These are phyloP conservation scores for Ogataea polymorpha DNA, from an alignment of 805 yeast genomes.

Conservation along the genomic window DNA sequence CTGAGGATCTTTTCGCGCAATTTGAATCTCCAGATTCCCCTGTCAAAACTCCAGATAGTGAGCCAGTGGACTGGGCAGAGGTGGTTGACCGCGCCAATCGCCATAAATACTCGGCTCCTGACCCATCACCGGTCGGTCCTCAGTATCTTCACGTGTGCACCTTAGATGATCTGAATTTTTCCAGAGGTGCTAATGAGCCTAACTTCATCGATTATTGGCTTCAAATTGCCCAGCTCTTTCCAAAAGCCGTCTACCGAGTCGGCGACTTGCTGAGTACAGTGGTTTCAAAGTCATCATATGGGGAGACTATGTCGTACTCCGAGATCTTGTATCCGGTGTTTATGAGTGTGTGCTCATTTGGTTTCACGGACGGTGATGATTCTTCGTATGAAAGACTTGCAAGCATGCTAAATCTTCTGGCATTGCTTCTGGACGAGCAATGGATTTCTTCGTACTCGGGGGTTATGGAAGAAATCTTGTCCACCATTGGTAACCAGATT, in stretches of 20 bases:
- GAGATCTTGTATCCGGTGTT: constrained; percentile 38
- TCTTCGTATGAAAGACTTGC: constrained; percentile 32
- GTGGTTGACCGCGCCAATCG: constrained; percentile 17
- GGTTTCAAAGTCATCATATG: constrained; percentile 32
- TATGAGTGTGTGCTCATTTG: constrained; percentile 35
- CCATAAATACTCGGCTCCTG: constrained; percentile 21
- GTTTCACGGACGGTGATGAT: constrained; percentile 23
- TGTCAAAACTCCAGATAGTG: constrained; percentile 10
- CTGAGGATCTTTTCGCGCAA: constrained; percentile 27
- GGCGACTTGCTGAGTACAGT: constrained; percentile 39
- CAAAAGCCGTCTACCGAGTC: constrained; percentile 34
- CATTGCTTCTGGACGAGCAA: constrained; percentile 39
- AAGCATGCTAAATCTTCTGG: constrained; percentile 41
- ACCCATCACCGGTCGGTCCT: constrained; percentile 33
- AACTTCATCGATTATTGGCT: constrained; percentile 42
- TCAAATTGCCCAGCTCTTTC: constrained; percentile 41
- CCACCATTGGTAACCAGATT: constrained; percentile 36
- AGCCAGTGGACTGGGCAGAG: constrained; percentile 19
- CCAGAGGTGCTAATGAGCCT: constrained; percentile 36
- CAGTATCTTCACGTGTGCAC: constrained; percentile 39
- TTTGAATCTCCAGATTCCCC: constrained; percentile 29
- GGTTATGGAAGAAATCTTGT: constrained; percentile 35
- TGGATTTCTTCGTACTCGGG: constrained; percentile 36
- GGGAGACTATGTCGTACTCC: constrained; percentile 33
- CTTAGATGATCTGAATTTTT: constrained; percentile 38